phyloP scores from a whole-genome alignment of 176 grass and related monocot species.

The Ensete glaucum region DNA sequence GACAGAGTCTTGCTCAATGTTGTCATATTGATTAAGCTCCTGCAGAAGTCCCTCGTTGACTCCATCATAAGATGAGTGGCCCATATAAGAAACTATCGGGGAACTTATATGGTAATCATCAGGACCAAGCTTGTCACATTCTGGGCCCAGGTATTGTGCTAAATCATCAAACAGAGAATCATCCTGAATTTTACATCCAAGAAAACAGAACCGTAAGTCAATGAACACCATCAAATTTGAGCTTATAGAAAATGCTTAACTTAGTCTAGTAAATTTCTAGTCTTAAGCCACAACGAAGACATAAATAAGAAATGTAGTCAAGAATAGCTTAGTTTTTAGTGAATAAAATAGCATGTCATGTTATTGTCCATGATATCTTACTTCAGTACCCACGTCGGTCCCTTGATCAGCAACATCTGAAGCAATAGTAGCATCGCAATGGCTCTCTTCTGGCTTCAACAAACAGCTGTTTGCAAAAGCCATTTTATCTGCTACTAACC shows the following conservation, averaged over 20 bases:
- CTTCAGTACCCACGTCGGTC: background rate
- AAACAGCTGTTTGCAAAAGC: background rate
- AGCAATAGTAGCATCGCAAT: background rate
- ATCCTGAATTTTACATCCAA: background rate
- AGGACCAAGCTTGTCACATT: background rate
- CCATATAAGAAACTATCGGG: background rate
- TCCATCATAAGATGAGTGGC: background rate
- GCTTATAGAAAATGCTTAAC: background rate
- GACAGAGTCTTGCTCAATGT: background rate
- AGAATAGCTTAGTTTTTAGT: too few species aligned
- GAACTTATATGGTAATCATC: background rate
- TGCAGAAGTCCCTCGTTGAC: background rate
- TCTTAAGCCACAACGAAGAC: too few species aligned
- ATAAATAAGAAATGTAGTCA: too few species aligned
- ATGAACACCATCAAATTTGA: background rate
- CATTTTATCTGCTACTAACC: background rate
- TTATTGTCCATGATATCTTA: background rate
- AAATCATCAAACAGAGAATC: background rate
- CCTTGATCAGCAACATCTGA: background rate
- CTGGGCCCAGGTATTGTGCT: background rate
- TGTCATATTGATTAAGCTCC: background rate
- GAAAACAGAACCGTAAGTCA: background rate
- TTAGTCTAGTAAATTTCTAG: too few species aligned
- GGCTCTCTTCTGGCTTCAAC: background rate
- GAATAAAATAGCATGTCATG: background rate